phyloP scores from a whole-genome alignment of 2,329 filamentous ascomycete genomes.

The Didymella segeticola region DNA sequence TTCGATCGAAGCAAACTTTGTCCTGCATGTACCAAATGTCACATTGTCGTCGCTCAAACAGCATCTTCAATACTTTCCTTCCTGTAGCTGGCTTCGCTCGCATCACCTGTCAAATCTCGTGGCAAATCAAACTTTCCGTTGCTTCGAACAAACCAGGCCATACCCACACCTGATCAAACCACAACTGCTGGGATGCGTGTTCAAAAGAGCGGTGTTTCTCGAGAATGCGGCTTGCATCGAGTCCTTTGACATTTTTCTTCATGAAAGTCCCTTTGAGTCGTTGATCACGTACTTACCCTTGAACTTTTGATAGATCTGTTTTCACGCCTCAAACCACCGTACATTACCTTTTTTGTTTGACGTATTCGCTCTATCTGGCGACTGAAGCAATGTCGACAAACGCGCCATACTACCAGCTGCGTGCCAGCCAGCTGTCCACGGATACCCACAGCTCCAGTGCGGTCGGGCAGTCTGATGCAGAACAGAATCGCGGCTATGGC shows the following conservation, averaged over 20 bases:
- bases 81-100: background rate
- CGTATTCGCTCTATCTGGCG: background rate
- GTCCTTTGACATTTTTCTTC: constrained; percentile 21
- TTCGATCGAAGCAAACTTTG: constrained; percentile 17
- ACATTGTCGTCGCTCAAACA: constrained; percentile 5
- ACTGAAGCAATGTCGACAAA: constrained; percentile 41
- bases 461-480: constrained; percentile 18
- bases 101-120: constrained; percentile 18
- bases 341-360: constrained; percentile 16
- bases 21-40: constrained; percentile 2
- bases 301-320: constrained; percentile 22
- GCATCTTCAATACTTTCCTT: background rate
- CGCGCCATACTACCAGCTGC: constrained; percentile 47
- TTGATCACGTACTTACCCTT: constrained; percentile 32
- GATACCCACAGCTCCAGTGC: constrained; percentile 34
- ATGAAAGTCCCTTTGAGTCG: background rate
- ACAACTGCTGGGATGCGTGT: constrained; percentile 20
- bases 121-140: constrained; percentile 13
- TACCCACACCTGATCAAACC: constrained; percentile 23
- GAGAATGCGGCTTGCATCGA: constrained; percentile 18
- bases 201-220: constrained; percentile 26
- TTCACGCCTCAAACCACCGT: background rate
- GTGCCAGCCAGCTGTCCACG: constrained; percentile 35
- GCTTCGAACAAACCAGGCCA: constrained; percentile 24
- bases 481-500: constrained; percentile 34